Conservation (phyloP, 345 rosid species). For the Salix koriyanagi region DNA sequence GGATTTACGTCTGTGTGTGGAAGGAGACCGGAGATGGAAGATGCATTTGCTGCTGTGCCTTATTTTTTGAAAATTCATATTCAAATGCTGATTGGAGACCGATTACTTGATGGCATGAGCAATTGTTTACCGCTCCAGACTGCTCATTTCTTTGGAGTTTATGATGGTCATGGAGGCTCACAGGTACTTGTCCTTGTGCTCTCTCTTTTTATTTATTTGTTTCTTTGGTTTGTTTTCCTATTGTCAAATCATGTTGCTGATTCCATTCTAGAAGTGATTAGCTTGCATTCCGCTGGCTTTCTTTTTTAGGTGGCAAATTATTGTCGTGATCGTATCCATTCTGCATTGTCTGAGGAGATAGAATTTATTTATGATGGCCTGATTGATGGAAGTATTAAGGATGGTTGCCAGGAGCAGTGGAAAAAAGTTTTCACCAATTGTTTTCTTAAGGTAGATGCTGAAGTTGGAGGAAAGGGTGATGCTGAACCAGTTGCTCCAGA, state of each 20-base stretch:
- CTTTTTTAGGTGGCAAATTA: constrained; percentile 78
- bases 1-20: constrained; percentile 79
- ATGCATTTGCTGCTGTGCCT: constrained; percentile 67
- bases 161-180: constrained; percentile 97
- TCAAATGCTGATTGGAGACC: constrained; percentile 65
- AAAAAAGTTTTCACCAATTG: constrained; percentile 64
- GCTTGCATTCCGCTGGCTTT: constrained; percentile 8
- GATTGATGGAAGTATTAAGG: constrained; percentile 41
- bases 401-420: constrained; percentile 77
- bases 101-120: constrained; percentile 50
- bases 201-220: background rate
- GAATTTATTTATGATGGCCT: constrained; percentile 38
- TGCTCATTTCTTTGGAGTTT: constrained; percentile 86
- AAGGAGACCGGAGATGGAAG: constrained; percentile 98
- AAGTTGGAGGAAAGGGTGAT: constrained; percentile 56
- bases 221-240: background rate
- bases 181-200: constrained; percentile 43
- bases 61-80: constrained; percentile 61
- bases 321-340: constrained; percentile 68
- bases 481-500: constrained; percentile 76
- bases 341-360: constrained; percentile 67
- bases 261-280: background rate
- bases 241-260: background rate
- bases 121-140: constrained; percentile 51
- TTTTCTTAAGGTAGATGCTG: constrained; percentile 70